Base-by-base conservation (phyloP, 306 rosid species). In the Herpetospermum pedunculosum region DNA sequence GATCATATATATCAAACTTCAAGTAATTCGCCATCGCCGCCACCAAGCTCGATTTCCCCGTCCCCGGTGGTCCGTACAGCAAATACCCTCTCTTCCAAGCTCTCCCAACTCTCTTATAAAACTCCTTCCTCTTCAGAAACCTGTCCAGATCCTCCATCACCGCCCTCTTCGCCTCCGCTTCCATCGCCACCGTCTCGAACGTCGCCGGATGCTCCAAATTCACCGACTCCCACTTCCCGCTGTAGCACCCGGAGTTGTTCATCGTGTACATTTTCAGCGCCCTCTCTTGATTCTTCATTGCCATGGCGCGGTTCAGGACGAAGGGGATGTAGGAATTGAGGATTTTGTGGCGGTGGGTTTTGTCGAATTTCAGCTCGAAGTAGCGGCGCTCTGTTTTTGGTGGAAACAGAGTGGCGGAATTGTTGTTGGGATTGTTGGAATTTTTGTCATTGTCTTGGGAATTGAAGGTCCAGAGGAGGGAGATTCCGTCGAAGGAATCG, bases 41-140 rank as follows among this genome's bases (percentile, higher is more conserved):
- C 2, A 93, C 79, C 84, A 93, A 86, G 83, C 97, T 93, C 0
- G 97, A 93, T 75, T 93, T 93, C 0, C 98, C 98, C 0, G 98
- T 93, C 1, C 98, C 97, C 0, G 98, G 98, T 16, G 98, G 98
- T 0, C 97, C 98, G 26, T 85, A 87, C 47, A 90, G 16, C 78
- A 93, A 80, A 79, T 93, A 93, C 18, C 98, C 98, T 1, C 98
- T 80, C 64, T 93, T 90, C 98, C 98, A 93, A 0, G 98, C 98
- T 76, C 87, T 86, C 48, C 98, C 98, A 1, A 93, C 96, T 77
- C 47, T 88, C 85, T 79, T 90, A 47, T 93, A 93, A 23, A 74
- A 93, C 25, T 90, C 98, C 71, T 75, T 93, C 78, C 97, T 88
- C 80, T 44, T 85, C 73, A 93, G 79, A 52, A 93, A 93, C 85